Evolutionary conservation across 352 stramenopile species (phyloP).

Genomic region (Plasmopara halstedii): DNA sequence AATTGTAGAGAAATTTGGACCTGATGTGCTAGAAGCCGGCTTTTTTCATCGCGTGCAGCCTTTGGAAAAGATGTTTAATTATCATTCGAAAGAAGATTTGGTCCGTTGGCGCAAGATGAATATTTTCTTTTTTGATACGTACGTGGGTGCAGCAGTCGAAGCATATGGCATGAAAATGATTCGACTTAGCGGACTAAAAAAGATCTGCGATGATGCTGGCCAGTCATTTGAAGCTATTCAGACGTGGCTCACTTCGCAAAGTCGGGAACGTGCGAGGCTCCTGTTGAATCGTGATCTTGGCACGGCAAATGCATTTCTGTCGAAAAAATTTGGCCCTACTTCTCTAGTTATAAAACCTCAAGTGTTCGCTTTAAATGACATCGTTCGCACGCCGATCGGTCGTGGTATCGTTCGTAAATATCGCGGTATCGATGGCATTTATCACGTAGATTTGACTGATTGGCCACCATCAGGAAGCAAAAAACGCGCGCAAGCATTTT

Average conservation of each 20-base stretch:
- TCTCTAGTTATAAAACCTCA: conserved; percentile 52
- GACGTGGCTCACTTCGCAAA: conserved; percentile 46
- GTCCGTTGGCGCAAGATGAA: conserved; percentile 79
- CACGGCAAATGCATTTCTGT: conserved; percentile 58
- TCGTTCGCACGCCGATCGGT: conserved; percentile 60
- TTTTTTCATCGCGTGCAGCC: conserved; percentile 90
- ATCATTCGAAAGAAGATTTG: conserved; percentile 61
- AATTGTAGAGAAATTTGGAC: conserved; percentile 72
- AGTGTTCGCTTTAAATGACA: conserved; percentile 41
- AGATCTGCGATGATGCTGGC: conserved; percentile 51
- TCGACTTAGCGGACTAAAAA: conserved; percentile 51
- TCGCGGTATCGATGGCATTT: conserved; percentile 66
- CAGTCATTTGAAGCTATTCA: conserved; percentile 50
- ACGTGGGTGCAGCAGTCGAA: conserved; percentile 77
- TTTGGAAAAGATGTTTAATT: conserved; percentile 79
- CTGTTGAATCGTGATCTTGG: conserved; percentile 62
- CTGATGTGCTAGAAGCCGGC: conserved; percentile 53
- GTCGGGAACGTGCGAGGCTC: conserved; percentile 46
- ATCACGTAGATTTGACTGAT: conserved; percentile 69
- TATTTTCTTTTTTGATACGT: conserved; percentile 90
- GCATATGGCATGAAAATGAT: conserved; percentile 68
- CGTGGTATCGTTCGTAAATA: conserved; percentile 66
- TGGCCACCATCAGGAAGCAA: conserved; percentile 32
- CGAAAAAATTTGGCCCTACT: conserved; percentile 21
- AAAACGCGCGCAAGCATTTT: conserved; percentile 45